Base-by-base conservation (phyloP, 179 eudicot genomes). In the Spinacia oleracea region DNA sequence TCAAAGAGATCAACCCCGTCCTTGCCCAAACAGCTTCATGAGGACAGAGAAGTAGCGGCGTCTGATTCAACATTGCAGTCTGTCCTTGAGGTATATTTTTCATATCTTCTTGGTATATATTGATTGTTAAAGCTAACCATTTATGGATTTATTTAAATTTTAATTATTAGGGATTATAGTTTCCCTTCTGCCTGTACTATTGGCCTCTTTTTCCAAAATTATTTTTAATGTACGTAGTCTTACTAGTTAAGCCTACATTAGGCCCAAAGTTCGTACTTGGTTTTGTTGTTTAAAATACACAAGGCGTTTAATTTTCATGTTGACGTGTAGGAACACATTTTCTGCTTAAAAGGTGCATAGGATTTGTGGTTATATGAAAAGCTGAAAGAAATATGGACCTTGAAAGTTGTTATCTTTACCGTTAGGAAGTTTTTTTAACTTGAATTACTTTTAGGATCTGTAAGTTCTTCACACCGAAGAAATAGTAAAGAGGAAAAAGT, bases 1-100 rank as follows among this genome's bases (percentile, higher is more conserved):
- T 86, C 93, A 68, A 91, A 89, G 88, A 77, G 98, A 53, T 58
- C 70, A 64, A 72, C 55, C 34, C 71, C 87, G 70, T 82, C 92
- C 78, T 84, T 87, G 34, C 78, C 84, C 65, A 80, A 83, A 75
- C 81, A 46, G 68, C 80, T 78, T 71, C 78, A 83, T 68, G 89
- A 82, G 78, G 82, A 45, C 32, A 82, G 80, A 75, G 83, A 89
- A 82, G 80, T 77, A 60, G 48, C 77, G 12, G 62, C 70, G 72
- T 84, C 84, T 59, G 84, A 77, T 82, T 83, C 76, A 55, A 60
- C 79, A 72, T 67, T 78, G 55, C 86, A 82, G 67, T 65, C 90
- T 71, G 75, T 63, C 43, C 53, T 67, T 48, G 81, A 87, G 88
- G 88, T 87, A 73, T 34, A 42, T 51, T 78, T 78, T 75, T 51